phyloP scores from a whole-genome alignment of 1,139 yeast species.

The Lodderomyces margitis region DNA sequence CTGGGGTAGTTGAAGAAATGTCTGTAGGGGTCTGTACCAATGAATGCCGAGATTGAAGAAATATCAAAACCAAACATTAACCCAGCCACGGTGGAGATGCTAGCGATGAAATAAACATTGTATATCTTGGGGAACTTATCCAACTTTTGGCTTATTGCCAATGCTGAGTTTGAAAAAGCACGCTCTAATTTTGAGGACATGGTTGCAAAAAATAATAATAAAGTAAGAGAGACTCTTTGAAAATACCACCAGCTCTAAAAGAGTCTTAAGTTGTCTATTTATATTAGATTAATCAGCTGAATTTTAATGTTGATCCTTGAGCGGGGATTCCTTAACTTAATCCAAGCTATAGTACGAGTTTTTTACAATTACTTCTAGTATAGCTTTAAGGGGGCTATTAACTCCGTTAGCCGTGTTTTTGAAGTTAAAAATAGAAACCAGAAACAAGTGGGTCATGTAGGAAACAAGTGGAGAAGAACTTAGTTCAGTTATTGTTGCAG shows the following conservation, averaged over 20 bases:
- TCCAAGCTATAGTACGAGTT: too few species aligned
- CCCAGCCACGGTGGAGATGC: constrained; percentile 56
- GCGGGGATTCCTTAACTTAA: too few species aligned
- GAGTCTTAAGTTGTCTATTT: too few species aligned
- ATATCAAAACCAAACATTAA: constrained; percentile 68
- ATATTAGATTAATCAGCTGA: too few species aligned
- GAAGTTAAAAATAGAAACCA: neutral
- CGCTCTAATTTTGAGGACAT: constrained; percentile 15
- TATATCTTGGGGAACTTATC: constrained; percentile 43
- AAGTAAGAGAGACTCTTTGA: too few species aligned
- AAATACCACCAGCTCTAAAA: too few species aligned
- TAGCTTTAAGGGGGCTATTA: neutral
- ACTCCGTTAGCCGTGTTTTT: neutral
- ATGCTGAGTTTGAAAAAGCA: constrained; percentile 29
- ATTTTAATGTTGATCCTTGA: too few species aligned
- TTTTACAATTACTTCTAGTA: neutral
- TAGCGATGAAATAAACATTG: constrained; percentile 43
- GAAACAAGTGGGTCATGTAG: too few species aligned
- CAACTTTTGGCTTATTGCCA: constrained; percentile 28
- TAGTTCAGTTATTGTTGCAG: too few species aligned
- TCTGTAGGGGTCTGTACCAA: constrained; percentile 33
- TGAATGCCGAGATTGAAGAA: constrained; percentile 63
- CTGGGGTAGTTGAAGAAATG: constrained; percentile 41
- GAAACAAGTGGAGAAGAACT: too few species aligned
- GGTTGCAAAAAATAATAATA: neutral